Percentiles rank a stretch among this genome's conserved stretches.
Conservation (phyloP, 1,284 basidiomycete genomes). For the Austroboletus niveus region DNA sequence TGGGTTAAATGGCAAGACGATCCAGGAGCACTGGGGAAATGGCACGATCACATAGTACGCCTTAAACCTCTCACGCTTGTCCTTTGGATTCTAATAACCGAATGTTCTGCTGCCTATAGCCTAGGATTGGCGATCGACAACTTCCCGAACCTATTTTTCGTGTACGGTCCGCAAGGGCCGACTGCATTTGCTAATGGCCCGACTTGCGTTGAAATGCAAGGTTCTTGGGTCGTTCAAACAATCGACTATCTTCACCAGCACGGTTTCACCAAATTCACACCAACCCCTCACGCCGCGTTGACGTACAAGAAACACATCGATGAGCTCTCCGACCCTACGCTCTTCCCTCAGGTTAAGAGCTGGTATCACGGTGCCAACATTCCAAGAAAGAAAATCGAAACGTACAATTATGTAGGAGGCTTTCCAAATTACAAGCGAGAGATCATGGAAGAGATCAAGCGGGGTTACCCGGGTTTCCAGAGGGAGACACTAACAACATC, state of each 20-base stretch:
- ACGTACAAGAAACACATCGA: constrained; percentile 11
- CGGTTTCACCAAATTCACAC: constrained; percentile 18
- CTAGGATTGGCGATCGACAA: constrained; percentile 21
- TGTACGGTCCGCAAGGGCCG: constrained; percentile 20
- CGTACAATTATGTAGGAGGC: constrained; percentile 15
- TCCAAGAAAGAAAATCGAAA: constrained; percentile 13
- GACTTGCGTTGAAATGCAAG: constrained; percentile 10
- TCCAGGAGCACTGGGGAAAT: constrained; percentile 19
- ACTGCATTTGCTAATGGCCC: constrained; percentile 12
- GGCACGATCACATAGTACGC: constrained; percentile 18
- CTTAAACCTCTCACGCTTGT: neutral
- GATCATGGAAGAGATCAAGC: constrained; percentile 13
- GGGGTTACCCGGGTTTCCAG: constrained; percentile 13
- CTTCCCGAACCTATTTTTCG: constrained; percentile 20
- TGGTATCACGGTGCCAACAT: constrained; percentile 12
- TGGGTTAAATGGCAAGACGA: constrained; percentile 12
- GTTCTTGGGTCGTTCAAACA: constrained; percentile 12
- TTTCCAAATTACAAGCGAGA: constrained; percentile 6
- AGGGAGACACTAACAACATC: constrained; percentile 3
- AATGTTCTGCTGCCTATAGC: neutral
- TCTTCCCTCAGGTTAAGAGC: constrained; percentile 7
- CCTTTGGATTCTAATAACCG: neutral
- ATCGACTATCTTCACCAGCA: constrained; percentile 11
- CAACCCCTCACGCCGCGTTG: constrained; percentile 10
- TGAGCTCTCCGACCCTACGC: constrained; percentile 1